Base-by-base conservation (phyloP, 2,329 filamentous ascomycete genomes). In the Canariomyces notabilis region DNA sequence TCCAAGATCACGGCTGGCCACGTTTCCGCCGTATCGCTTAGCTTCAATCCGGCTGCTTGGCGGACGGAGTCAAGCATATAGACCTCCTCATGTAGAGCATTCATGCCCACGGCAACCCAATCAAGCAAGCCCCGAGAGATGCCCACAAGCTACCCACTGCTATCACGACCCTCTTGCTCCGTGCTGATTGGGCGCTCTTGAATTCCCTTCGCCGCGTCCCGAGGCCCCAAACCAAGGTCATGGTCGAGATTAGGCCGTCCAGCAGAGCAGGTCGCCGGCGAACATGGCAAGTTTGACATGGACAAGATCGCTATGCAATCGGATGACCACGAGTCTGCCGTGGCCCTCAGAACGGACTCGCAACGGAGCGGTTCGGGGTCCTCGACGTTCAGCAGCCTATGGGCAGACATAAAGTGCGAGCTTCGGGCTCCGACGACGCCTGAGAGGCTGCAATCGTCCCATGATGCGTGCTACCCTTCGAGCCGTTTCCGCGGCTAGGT, bases 21-120 rank as follows among this genome's bases (percentile, higher is more conserved):
- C n/a, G n/a, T n/a, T n/a, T n/a, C n/a, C n/a, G n/a, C n/a, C n/a
- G n/a, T n/a, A n/a, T n/a, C n/a, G n/a, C n/a, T n/a, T n/a, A n/a
- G n/a, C n/a, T n/a, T n/a, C n/a, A n/a, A n/a, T n/a, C n/a, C n/a
- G 39, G 31, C 18, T 38, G 42, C 15, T 32, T 42, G 15, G 6
- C 18, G 15, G 19, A 33, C 8, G 37, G 26, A 19, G 31, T 6
- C 5, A 6, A 19, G 14, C 23, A 29, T 21, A 39, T 26, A 38
- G 44, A 29, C 39, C 34, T 26, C 44, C 44, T 33, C 29, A 51
- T 37, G 37, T 41, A 37, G 33, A 15, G 23, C 19, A n/a, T 26
- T 5, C 41, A 34, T 29, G 22, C 37, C 41, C 23, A 36, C 14
- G 31, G 31, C 35, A 31, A 32, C 19, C 34, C 42, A 37, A 31